Evolutionary conservation across 768 basidiomycete genomes (phyloP), one percentile per base, ranked within the genome.

Genomic region (Hygrophorus russula): DNA sequence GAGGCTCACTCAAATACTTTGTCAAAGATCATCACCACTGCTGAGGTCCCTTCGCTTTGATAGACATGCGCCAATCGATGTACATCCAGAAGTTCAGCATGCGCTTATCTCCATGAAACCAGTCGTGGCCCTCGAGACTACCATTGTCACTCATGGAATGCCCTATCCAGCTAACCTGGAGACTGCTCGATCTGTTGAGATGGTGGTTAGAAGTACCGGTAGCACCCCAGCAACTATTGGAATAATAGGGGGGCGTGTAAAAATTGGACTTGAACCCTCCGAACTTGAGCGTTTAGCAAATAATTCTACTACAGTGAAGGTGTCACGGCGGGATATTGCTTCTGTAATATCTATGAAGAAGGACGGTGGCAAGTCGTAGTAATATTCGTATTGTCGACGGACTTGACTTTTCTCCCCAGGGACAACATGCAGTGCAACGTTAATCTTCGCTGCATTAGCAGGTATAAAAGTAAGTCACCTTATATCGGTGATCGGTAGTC

Each of bases 151-250:
- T 1, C 90, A 97, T 67, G 94, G 91, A 14, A 78, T 94, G 65
- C 88, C 90, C 0, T 78, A 78, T 50, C 91, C 91, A 0, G 68
- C 70, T 30, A 93, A 90, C 55, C 58, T 82, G 5, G 67, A 80
- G 19, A 79, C 84, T 17, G 80, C 89, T 0, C 63, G 65, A 27
- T 78, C 79, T 5, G 68, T 94, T 14, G 89, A 91, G 59, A 57
- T 54, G 5, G 80, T 84, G 39, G 80, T 94, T 24, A 71, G 90
- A 46, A 69, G 71, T 2, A 74, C 76, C 27, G 83, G 85, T 3
- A 77, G 81, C n/a, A 65, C 83, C 17, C 96, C 96, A 5, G 93
- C 94, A 1, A 97, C 92, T 1, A 85, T 98, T 48, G 92, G 82
- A 11, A 59, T 99, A 36, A 66, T 98, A 20, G 69, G 67, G 13